Conservation (phyloP, 805 yeast genomes). For the Komagataella ulmi region DNA sequence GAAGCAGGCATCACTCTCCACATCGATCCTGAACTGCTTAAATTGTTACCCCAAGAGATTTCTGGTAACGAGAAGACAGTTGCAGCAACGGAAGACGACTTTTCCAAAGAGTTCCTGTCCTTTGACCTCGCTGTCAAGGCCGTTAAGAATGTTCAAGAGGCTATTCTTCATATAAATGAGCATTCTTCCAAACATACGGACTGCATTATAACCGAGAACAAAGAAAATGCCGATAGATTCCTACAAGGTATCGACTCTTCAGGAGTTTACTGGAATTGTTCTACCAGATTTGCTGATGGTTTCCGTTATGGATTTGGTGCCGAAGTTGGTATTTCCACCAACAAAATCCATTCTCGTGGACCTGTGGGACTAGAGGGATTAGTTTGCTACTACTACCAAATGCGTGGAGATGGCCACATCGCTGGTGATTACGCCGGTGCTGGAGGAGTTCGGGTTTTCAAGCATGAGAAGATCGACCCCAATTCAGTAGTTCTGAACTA, state of each 20-base stretch:
- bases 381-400: slow-evolving; percentile 88
- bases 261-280: slow-evolving; percentile 96
- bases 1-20: slow-evolving; percentile 66
- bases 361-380: slow-evolving; percentile 97
- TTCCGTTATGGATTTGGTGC: slow-evolving; percentile 98
- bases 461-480: slow-evolving; percentile 50
- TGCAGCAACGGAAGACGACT: slow-evolving; percentile 52
- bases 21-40: slow-evolving; percentile 39
- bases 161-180: slow-evolving; percentile 73
- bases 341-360: slow-evolving; percentile 95
- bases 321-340: slow-evolving; percentile 95
- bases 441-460: slow-evolving; percentile 72
- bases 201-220: slow-evolving; percentile 69
- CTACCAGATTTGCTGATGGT: slow-evolving; percentile 97
- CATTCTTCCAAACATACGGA: slow-evolving; percentile 98
- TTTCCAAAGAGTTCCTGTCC: slow-evolving; percentile 73
- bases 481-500: slow-evolving; percentile 12
- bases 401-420: slow-evolving; percentile 86
- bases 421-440: slow-evolving; percentile 89
- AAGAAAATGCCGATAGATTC: slow-evolving; percentile 60
- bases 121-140: slow-evolving; percentile 67
- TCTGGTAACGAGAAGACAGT: slow-evolving; percentile 16
- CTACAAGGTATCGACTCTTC: slow-evolving; percentile 84
- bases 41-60: slow-evolving; percentile 9
- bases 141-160: slow-evolving; percentile 47